Percentiles rank a stretch among this genome's conserved stretches.
phyloP scores from a whole-genome alignment of 2,329 filamentous ascomycete genomes.

The Dendrostoma leiphaemia region DNA sequence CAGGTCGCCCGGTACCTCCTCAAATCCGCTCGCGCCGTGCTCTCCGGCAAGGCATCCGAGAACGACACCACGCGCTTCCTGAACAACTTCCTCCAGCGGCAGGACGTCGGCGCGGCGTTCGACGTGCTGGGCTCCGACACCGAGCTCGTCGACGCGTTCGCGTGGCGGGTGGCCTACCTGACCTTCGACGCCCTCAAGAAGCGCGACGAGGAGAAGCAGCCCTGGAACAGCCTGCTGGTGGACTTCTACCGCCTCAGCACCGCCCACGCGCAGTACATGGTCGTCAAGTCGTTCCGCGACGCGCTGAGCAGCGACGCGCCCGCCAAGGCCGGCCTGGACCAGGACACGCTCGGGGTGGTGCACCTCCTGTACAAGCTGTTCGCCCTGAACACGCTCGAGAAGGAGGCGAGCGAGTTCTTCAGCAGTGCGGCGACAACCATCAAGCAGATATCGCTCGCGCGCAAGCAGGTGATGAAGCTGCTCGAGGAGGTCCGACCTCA shows the following conservation, averaged over 20 bases:
- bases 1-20: slow-evolving; percentile 76
- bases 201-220: slow-evolving; percentile 70
- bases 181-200: slow-evolving; percentile 75
- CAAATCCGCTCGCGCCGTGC: slow-evolving; percentile 69
- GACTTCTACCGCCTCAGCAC: slow-evolving; percentile 77
- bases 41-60: slow-evolving; percentile 55
- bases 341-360: slow-evolving; percentile 55
- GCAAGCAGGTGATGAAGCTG: slow-evolving; percentile 66
- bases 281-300: slow-evolving; percentile 70
- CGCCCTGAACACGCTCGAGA: slow-evolving; percentile 61
- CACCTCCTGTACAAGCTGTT: slow-evolving; percentile 83
- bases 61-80: slow-evolving; percentile 71
- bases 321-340: slow-evolving; percentile 48
- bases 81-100: slow-evolving; percentile 59
- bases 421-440: slow-evolving; percentile 66
- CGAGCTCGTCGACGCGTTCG: slow-evolving; percentile 72
- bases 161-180: slow-evolving; percentile 71
- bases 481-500: slow-evolving; percentile 72
- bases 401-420: slow-evolving; percentile 71
- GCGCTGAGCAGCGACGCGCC: slow-evolving; percentile 43
- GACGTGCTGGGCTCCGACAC: slow-evolving; percentile 69
- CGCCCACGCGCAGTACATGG: slow-evolving; percentile 73
- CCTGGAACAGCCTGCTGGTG: slow-evolving; percentile 75
- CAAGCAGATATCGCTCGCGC: slow-evolving; percentile 68
- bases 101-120: slow-evolving; percentile 70